Conservation (phyloP, 768 basidiomycete genomes). For the Boletellus ananiceps region DNA sequence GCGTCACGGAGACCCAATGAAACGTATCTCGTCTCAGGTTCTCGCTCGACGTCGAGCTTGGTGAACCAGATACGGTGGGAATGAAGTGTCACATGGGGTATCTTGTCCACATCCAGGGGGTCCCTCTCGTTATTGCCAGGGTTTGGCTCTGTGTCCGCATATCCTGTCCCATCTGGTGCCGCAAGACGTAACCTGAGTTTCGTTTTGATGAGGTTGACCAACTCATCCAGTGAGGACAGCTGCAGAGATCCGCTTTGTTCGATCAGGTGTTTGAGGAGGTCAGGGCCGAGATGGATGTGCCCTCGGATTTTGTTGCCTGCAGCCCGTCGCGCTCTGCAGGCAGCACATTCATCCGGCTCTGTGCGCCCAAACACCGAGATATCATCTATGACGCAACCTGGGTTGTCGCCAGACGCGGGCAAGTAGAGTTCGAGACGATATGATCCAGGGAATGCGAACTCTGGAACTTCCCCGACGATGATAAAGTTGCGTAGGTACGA, state of each 20-base stretch:
- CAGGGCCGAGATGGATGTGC: conserved; percentile 13
- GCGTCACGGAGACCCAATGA: no score
- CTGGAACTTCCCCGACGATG: conserved; percentile 6
- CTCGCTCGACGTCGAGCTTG: no score
- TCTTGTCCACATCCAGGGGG: conserved; percentile 2
- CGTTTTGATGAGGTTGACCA: no score
- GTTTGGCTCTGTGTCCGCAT: conserved; percentile 6
- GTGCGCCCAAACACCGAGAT: conserved; percentile 11
- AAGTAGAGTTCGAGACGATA: conserved; percentile 19
- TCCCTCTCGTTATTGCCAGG: not conserved
- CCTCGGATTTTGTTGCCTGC: conserved; percentile 13
- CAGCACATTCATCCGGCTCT: conserved; percentile 3
- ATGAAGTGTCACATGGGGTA: conserved; percentile 12
- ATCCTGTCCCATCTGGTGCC: conserved; percentile 4
- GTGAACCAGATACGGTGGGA: conserved; percentile 5
- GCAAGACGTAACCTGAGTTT: no score
- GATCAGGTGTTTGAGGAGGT: conserved; percentile 8
- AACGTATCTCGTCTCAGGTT: no score
- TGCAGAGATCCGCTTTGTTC: no score
- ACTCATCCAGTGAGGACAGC: no score
- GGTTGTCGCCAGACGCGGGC: not conserved
- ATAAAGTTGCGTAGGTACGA: conserved; percentile 6
- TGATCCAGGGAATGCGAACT: conserved; percentile 18
- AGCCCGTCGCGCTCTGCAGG: conserved; percentile 9
- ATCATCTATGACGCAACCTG: conserved; percentile 5